Conservation (phyloP, 164 flowering plant genomes). For the Echeveria elegans region DNA sequence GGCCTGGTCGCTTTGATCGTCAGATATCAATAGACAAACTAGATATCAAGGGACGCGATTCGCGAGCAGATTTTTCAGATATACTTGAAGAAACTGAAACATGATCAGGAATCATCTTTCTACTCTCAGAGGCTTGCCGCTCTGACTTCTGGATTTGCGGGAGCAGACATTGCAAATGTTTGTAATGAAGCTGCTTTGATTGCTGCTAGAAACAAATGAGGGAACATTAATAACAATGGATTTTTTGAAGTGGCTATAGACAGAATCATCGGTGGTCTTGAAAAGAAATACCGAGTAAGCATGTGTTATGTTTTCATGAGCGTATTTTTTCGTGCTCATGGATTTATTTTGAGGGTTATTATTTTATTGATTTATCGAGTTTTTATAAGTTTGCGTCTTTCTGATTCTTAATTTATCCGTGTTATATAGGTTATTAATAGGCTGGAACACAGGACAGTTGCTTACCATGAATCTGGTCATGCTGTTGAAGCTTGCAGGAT, state of each 20-base stretch:
- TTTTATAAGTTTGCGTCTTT: neutral
- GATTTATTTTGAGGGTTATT: too few species aligned
- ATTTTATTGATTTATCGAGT: too few species aligned
- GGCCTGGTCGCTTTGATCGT: constrained; percentile 95
- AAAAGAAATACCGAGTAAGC: constrained; percentile 72
- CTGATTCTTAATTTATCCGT: neutral
- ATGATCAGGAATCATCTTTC: neutral
- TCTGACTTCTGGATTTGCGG: neutral
- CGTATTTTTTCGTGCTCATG: neutral
- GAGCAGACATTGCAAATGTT: neutral
- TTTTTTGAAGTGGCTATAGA: constrained; percentile 81
- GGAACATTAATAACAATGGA: constrained; percentile 43
- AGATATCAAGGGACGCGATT: neutral
- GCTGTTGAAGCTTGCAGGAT: constrained; percentile 46
- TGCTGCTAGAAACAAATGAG: neutral
- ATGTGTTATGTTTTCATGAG: neutral
- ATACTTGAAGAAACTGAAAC: neutral
- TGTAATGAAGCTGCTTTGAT: neutral
- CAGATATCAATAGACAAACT: constrained; percentile 47
- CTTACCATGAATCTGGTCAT: neutral
- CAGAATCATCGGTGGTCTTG: constrained; percentile 78
- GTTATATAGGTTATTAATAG: constrained; percentile 71
- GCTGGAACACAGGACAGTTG: constrained; percentile 37
- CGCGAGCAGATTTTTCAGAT: neutral
- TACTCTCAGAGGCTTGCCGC: neutral